phyloP scores from a whole-genome alignment of 768 basidiomycete genomes.

The Hericium rajendrae region DNA sequence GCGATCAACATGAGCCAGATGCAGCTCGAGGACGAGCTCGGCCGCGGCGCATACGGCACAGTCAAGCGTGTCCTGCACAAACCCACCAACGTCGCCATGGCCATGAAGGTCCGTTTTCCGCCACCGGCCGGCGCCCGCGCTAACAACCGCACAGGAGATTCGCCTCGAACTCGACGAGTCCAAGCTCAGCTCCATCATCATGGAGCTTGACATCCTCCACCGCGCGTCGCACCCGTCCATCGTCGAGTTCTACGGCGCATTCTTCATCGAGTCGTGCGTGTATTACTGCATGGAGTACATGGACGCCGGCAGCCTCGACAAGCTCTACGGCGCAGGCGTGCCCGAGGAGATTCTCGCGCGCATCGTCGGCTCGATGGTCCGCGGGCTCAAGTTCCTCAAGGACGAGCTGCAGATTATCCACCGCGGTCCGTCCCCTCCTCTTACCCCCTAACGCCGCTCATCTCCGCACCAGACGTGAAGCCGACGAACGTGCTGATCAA shows the following conservation, averaged over 20 bases:
- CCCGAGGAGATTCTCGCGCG: constrained; percentile 75
- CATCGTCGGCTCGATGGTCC: constrained; percentile 75
- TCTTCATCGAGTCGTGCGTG: constrained; percentile 99
- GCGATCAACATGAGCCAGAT: constrained; percentile 93
- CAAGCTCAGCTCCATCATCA: constrained; percentile 91
- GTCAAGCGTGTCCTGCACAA: constrained; percentile 93
- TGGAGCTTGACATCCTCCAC: constrained; percentile 97
- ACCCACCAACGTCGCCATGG: constrained; percentile 94
- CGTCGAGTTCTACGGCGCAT: constrained; percentile 98
- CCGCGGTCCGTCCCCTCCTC: constrained; percentile 34
- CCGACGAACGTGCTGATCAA: constrained; percentile 93
- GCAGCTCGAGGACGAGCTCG: constrained; percentile 85
- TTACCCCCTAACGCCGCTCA: background rate
- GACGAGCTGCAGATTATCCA: constrained; percentile 87
- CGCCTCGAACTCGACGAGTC: constrained; percentile 90
- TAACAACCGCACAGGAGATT: constrained; percentile 64
- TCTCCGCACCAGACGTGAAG: constrained; percentile 58
- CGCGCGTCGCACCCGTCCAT: constrained; percentile 86
- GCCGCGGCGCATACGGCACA: constrained; percentile 94
- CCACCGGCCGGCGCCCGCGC: too few species aligned
- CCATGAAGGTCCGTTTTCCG: constrained; percentile 76
- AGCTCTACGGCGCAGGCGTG: constrained; percentile 43
- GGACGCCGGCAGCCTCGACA: constrained; percentile 96
- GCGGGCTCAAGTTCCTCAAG: constrained; percentile 90
- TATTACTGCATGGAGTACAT: constrained; percentile 99